Conservation (phyloP, 2,329 filamentous ascomycete species). For the Aspergillus fumigatiaffinis region DNA sequence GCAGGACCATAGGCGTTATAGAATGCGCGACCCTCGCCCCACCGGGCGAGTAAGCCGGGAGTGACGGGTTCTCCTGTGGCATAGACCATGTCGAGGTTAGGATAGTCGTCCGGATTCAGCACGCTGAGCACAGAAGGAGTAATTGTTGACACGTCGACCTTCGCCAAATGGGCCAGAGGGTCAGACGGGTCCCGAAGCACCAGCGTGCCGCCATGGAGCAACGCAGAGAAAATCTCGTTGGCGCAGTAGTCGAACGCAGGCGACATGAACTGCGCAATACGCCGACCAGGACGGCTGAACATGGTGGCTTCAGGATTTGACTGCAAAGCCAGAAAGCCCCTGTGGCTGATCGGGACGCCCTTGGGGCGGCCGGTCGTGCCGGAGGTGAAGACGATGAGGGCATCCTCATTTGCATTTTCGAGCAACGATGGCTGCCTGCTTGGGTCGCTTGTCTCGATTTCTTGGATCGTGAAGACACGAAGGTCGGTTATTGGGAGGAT, state of each 20-base stretch:
- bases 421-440: not conserved
- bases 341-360: not conserved
- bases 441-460: not conserved
- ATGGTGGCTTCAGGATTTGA: not conserved
- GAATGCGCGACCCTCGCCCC: not conserved
- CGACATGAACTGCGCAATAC: not conserved
- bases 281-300: not conserved
- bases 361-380: not conserved
- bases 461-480: not conserved
- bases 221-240: not conserved
- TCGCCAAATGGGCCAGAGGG: not conserved
- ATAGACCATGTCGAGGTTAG: not conserved
- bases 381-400: not conserved
- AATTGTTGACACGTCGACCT: not conserved
- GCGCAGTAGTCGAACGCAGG: not conserved
- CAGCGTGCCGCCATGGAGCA: not conserved
- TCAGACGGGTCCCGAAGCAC: not conserved
- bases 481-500: not conserved
- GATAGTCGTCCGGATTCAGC: not conserved
- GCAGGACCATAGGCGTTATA: not conserved
- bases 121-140: not conserved
- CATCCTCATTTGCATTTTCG: not conserved
- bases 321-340: not conserved
- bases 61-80: not conserved
- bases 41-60: not conserved